Conservation (phyloP, 2,329 filamentous ascomycete genomes). For the Rhynchosporium agropyri region DNA sequence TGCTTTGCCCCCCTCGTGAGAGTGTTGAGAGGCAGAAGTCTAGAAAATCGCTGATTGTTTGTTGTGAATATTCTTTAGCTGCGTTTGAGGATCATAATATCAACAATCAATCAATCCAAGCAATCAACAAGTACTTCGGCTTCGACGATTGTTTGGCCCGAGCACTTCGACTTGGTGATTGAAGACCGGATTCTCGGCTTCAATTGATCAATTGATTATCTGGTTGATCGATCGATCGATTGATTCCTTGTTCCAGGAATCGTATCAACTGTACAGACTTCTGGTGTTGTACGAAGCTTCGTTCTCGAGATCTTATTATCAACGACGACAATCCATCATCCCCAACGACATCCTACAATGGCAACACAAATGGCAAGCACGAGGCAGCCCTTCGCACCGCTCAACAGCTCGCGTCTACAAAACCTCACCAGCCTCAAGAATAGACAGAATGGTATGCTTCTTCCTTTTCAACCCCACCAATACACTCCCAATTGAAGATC, state of each 20-base stretch:
- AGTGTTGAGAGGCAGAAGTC: background rate
- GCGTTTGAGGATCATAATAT: background rate
- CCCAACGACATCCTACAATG: constrained; percentile 29
- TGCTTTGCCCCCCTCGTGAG: constrained; percentile 21
- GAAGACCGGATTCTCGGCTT: background rate
- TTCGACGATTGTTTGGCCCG: constrained; percentile 9
- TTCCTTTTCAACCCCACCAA: constrained; percentile 11
- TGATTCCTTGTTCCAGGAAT: background rate
- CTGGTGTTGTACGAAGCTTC: constrained; percentile 7
- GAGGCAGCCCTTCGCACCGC: constrained; percentile 73
- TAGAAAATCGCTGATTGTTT: constrained; percentile 8
- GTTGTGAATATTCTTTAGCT: constrained; percentile 9
- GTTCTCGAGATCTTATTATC: constrained; percentile 4
- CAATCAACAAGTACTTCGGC: constrained; percentile 13
- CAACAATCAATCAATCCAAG: background rate
- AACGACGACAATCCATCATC: background rate
- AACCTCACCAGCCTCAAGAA: constrained; percentile 76
- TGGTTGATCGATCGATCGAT: background rate
- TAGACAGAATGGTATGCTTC: constrained; percentile 66
- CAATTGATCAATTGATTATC: constrained; percentile 4
- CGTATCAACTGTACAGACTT: background rate
- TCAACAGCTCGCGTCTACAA: constrained; percentile 70
- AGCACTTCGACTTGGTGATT: constrained; percentile 1
- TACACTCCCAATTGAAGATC: constrained; percentile 30
- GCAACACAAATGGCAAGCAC: constrained; percentile 39